Evolutionary conservation across 345 rosid genomes (phyloP).

Genomic region (Citrus cavaleriei): DNA sequence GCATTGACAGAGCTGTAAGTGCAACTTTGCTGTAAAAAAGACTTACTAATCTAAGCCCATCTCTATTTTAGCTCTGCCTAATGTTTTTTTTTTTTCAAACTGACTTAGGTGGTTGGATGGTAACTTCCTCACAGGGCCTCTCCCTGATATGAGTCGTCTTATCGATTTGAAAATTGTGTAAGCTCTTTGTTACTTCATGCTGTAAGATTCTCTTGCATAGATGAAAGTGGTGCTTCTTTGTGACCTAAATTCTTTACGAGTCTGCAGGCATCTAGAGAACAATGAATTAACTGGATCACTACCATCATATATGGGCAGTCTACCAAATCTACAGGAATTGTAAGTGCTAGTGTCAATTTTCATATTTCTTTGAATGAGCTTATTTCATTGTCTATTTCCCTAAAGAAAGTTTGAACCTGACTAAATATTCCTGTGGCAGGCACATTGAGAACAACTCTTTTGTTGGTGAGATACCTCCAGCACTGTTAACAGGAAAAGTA

Average conservation of each 20-base stretch:
- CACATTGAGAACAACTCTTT: constrained; percentile 80
- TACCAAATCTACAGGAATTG: constrained; percentile 77
- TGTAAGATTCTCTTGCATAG: neutral
- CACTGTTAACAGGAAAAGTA: constrained; percentile 52
- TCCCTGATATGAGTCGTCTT: constrained; percentile 83
- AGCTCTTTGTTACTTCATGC: constrained; percentile 27
- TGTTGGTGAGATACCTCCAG: constrained; percentile 62
- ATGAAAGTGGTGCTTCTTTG: neutral
- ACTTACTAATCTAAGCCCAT: neutral
- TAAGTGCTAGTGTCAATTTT: constrained; percentile 30
- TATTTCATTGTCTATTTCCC: neutral
- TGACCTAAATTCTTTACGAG: constrained; percentile 4
- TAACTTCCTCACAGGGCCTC: constrained; percentile 57
- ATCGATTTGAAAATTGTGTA: constrained; percentile 70
- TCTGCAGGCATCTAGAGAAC: constrained; percentile 88
- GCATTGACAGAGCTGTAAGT: constrained; percentile 78
- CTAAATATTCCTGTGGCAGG: constrained; percentile 42
- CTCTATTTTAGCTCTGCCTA: neutral
- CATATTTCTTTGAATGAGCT: neutral
- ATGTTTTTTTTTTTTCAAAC: constrained; percentile 10
- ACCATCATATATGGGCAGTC: constrained; percentile 61
- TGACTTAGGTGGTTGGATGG: constrained; percentile 80
- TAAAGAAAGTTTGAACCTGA: neutral
- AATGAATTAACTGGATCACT: constrained; percentile 71
- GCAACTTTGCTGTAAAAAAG: neutral